Percentiles rank a stretch among this genome's conserved stretches.
Conservation (phyloP, 2,329 filamentous ascomycete genomes). For the Aspergillus latus region DNA sequence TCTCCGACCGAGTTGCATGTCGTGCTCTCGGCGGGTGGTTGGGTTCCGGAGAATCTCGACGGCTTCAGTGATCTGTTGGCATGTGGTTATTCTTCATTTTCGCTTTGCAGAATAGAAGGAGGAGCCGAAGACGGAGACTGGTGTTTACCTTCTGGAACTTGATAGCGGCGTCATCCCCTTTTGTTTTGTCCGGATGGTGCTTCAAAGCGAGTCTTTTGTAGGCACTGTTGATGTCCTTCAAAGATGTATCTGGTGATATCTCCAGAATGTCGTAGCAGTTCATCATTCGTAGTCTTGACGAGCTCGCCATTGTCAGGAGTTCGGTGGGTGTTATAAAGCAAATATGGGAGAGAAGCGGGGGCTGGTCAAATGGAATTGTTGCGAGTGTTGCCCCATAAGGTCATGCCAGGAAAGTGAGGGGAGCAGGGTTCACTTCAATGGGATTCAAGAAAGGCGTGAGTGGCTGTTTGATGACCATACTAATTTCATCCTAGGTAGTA, state of each 20-base stretch:
- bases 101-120: neutral
- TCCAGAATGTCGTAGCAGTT: conserved; percentile 32
- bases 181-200: conserved; percentile 36
- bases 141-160: conserved; percentile 27
- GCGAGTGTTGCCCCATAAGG: too few species aligned
- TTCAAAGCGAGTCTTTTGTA: conserved; percentile 38
- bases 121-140: neutral
- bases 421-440: too few species aligned
- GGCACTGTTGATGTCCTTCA: conserved; percentile 35
- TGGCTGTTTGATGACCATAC: too few species aligned
- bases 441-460: too few species aligned
- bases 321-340: neutral
- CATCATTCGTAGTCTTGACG: conserved; percentile 2
- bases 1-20: conserved; percentile 18
- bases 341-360: too few species aligned
- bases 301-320: conserved; percentile 3
- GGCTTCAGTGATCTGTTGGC: conserved; percentile 30
- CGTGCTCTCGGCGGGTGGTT: conserved; percentile 23
- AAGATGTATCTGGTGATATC: conserved; percentile 24
- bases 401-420: too few species aligned
- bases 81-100: neutral
- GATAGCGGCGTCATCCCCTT: conserved; percentile 13
- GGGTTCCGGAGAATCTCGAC: conserved; percentile 36
- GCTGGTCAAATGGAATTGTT: too few species aligned
- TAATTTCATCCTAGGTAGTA: too few species aligned